These are phyloP conservation scores for Delonix regia DNA, from an alignment of 306 rosid genomes.

Conservation along the genomic window DNA sequence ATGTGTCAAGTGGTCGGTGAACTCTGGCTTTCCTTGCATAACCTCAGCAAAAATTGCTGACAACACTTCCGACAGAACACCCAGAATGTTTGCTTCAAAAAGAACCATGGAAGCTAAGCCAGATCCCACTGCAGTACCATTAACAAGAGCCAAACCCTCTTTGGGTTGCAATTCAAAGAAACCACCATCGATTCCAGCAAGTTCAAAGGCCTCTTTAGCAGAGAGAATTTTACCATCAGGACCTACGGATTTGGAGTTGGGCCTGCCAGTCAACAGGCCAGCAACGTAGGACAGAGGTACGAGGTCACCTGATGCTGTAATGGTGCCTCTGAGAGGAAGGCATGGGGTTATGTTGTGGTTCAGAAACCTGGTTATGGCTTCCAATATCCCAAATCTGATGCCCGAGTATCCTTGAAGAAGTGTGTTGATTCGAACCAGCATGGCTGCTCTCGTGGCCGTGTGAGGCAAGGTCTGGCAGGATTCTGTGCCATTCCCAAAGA, in stretches of 20 bases:
- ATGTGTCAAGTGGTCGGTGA: slow-evolving; percentile 87
- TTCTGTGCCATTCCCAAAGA: slow-evolving; percentile 72
- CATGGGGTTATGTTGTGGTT: slow-evolving; percentile 81
- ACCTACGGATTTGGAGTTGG: slow-evolving; percentile 79
- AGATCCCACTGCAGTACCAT: slow-evolving; percentile 96
- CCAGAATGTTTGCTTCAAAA: slow-evolving; percentile 73
- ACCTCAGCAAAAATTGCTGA: slow-evolving; percentile 89
- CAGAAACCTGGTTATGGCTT: slow-evolving; percentile 74
- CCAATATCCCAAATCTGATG: slow-evolving; percentile 79
- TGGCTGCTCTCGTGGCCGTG: slow-evolving; percentile 82
- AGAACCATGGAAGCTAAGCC: slow-evolving; percentile 83
- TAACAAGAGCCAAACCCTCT: slow-evolving; percentile 87
- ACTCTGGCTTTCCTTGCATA: slow-evolving; percentile 90
- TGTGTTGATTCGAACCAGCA: slow-evolving; percentile 91
- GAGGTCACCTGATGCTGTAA: slow-evolving; percentile 82
- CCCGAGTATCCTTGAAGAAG: slow-evolving; percentile 94
- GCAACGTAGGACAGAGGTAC: slow-evolving; percentile 89
- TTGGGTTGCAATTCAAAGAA: slow-evolving; percentile 93
- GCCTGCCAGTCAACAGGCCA: slow-evolving; percentile 72
- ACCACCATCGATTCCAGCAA: slow-evolving; percentile 60
- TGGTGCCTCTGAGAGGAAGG: slow-evolving; percentile 84
- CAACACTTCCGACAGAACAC: slow-evolving; percentile 60
- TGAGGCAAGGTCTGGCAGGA: slow-evolving; percentile 65
- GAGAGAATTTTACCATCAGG: slow-evolving; percentile 62
- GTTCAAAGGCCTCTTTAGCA: slow-evolving; percentile 66